These are phyloP conservation scores for Puccinia coronata DNA, from an alignment of 1,284 basidiomycete species.

Conservation along the genomic window DNA sequence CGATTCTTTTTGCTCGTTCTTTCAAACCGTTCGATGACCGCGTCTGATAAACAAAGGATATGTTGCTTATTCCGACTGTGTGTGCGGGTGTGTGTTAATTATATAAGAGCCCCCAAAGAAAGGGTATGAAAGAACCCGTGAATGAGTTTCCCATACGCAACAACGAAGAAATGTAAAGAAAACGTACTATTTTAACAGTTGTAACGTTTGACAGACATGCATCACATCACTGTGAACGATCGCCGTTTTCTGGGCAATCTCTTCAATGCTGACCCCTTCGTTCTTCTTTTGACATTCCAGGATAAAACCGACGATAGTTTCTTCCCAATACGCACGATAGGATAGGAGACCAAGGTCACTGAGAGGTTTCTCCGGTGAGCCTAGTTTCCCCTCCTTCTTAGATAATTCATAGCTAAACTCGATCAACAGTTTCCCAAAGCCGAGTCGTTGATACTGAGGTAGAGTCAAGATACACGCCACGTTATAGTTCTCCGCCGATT, in stretches of 20 bases:
- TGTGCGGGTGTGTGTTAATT: neutral
- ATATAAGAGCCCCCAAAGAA: no score
- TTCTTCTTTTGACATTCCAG: conserved; percentile 64
- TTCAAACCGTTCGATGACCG: conserved; percentile 85
- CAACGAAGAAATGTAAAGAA: neutral
- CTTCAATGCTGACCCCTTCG: conserved; percentile 87
- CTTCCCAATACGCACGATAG: conserved; percentile 96
- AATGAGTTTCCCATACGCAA: neutral
- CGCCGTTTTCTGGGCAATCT: conserved; percentile 93
- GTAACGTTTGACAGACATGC: conserved; percentile 95
- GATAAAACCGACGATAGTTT: conserved; percentile 90
- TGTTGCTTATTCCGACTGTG: conserved; percentile 77
- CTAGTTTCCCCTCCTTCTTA: conserved; percentile 93
- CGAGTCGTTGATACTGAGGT: conserved; percentile 94
- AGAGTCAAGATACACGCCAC: conserved; percentile 97
- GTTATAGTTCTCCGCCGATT: conserved; percentile 96
- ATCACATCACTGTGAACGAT: conserved; percentile 96
- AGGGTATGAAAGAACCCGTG: no score
- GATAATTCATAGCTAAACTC: conserved; percentile 98
- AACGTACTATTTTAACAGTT: conserved; percentile 82
- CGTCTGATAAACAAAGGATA: conserved; percentile 86
- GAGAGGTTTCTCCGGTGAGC: conserved; percentile 96
- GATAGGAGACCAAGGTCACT: conserved; percentile 88
- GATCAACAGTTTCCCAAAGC: conserved; percentile 92
- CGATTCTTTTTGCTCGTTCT: conserved; percentile 78